Base-by-base conservation (phyloP, 345 rosid genomes). In the Syzygium aromaticum region DNA sequence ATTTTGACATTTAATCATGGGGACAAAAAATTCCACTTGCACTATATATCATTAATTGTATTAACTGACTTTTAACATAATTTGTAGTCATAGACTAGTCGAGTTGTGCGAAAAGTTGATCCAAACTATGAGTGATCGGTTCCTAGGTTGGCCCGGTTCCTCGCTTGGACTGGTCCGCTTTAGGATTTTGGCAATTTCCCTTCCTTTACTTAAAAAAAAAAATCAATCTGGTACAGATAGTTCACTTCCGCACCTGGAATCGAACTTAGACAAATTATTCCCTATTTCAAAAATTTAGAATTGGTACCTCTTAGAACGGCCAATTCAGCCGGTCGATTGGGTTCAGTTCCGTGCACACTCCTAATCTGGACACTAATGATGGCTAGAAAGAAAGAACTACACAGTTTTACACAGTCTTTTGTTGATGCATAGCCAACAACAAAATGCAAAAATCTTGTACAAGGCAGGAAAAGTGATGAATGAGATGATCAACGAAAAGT, bases 341-440 rank as follows among this genome's bases (percentile, higher is more conserved):
- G 46, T 43, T 43, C 46, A 7, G 7, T 43, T 43, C 5, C 46
- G 46, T 43, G 46, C 46, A 43, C 46, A 0, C 46, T 43, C 6
- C 7, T 43, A 6, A 43, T 43, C 6, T 5, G 46, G 1, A 43
- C 46, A 5, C 46, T 43, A 43, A 43, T 43, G 9, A 61, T n/a
- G 77, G 14, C 25, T 33, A 4, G 17, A 30, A 16, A 33, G 7
- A 30, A 67, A 3, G 5, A 15, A 16, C 30, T 0, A 1, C 46
- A 19, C 17, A 13, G 0, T n/a, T n/a, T n/a, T 11, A 59, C 64
- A 25, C 12, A 8, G 22, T 64, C 11, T 30, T 64, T 67, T 0
- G 12, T 22, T 8, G 11, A 67, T 30, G 43, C 5, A 1, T 8
- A 3, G 14, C 8, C 1, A 0, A 33, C 14, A 4, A 73, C 4